These are phyloP conservation scores for Trichoderma sp. DNA, from an alignment of 2,329 filamentous ascomycete genomes.

Conservation along the genomic window DNA sequence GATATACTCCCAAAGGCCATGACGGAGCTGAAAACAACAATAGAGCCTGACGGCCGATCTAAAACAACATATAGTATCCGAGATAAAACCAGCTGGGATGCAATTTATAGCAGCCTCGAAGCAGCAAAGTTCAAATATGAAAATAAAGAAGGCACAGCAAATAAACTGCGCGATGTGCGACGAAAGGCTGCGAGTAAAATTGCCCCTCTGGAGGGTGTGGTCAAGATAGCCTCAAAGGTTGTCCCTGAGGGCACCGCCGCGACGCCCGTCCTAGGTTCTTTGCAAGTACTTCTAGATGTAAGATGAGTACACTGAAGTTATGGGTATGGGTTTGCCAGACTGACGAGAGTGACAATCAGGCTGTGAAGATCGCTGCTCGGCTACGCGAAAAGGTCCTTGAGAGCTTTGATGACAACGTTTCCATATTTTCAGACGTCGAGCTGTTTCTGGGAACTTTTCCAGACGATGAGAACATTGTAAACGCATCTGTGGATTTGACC, in stretches of 20 bases:
- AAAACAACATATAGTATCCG: not conserved
- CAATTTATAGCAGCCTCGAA: not conserved
- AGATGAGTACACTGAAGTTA: not conserved
- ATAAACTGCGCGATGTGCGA: not conserved
- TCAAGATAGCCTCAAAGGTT: not conserved
- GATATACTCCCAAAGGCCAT: not conserved
- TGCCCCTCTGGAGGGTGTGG: not conserved
- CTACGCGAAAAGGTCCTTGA: not conserved
- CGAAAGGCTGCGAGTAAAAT: not conserved
- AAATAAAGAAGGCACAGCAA: not conserved
- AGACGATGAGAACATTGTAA: not conserved
- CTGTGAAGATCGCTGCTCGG: not conserved
- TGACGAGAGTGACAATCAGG: not conserved
- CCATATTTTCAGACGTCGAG: not conserved
- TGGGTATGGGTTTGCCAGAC: not conserved
- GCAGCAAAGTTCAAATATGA: not conserved
- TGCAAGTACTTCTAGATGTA: not conserved
- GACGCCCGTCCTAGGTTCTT: not conserved
- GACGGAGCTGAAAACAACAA: not conserved
- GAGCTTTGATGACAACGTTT: not conserved
- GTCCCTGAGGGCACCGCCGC: not conserved
- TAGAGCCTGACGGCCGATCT: not conserved
- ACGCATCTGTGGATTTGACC: not conserved
- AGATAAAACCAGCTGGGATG: not conserved
- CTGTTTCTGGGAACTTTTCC: constrained; percentile 1